phyloP scores from a whole-genome alignment of 305 asterid species.

The Rubia balearica region DNA sequence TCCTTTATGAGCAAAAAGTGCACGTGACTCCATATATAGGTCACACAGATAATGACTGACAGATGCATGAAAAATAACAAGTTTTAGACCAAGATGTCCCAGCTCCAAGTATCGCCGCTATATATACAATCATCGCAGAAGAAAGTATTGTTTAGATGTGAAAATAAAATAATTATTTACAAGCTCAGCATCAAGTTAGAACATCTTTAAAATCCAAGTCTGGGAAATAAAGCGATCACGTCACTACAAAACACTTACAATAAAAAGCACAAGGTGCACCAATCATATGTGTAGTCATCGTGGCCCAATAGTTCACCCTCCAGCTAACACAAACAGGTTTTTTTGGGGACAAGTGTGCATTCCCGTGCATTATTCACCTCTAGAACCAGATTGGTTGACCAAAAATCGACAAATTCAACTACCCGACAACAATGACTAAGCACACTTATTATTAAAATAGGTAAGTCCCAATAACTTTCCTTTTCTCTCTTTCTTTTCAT shows the following conservation, averaged over 20 bases:
- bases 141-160: too few relatives aligned
- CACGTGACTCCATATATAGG: too few relatives aligned
- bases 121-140: too few relatives aligned
- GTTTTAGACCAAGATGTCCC: too few relatives aligned
- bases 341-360: background rate
- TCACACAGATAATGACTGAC: too few relatives aligned
- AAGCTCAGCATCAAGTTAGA: background rate
- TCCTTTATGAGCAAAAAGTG: background rate
- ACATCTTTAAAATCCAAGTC: background rate
- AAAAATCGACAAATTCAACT: background rate
- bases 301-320: background rate
- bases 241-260: background rate
- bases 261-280: background rate
- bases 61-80: too few relatives aligned
- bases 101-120: too few relatives aligned
- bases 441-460: background rate
- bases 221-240: background rate
- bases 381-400: background rate
- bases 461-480: conserved; percentile 4
- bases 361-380: background rate
- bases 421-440: conserved; percentile 1
- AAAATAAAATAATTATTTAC: background rate
- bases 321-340: background rate
- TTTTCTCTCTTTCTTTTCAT: background rate
- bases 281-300: too few relatives aligned